phyloP scores from a whole-genome alignment of 768 basidiomycete species.

The Psilocybe cubensis region DNA sequence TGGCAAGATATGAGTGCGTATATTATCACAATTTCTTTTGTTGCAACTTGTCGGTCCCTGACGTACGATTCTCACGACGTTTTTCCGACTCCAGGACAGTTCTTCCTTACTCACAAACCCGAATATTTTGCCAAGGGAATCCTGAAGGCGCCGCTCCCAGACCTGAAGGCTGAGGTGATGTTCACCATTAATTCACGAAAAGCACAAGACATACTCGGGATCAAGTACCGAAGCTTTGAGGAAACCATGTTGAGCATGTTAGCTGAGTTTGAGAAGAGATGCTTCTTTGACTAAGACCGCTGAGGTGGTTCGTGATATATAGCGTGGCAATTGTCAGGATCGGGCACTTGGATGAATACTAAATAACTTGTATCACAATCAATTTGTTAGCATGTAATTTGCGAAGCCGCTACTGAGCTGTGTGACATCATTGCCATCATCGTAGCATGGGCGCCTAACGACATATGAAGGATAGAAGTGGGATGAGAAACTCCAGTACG shows the following conservation, averaged over 20 bases:
- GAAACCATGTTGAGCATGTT: background rate
- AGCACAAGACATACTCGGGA: background rate
- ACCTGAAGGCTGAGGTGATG: background rate
- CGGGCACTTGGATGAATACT: too few relatives aligned
- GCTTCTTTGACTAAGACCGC: too few relatives aligned
- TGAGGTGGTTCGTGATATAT: too few relatives aligned
- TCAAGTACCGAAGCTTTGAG: background rate
- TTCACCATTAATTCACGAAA: background rate
- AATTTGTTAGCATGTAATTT: too few relatives aligned
- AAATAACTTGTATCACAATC: too few relatives aligned
- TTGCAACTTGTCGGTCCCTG: background rate
- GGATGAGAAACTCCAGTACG: too few relatives aligned
- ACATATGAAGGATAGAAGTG: too few relatives aligned
- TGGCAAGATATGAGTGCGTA: conserved; percentile 12
- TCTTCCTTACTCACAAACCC: background rate
- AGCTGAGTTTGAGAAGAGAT: background rate
- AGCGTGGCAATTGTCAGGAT: too few relatives aligned
- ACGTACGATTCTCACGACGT: background rate
- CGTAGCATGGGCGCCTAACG: too few relatives aligned
- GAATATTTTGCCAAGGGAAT: background rate
- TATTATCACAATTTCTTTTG: too few relatives aligned
- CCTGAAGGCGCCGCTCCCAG: background rate
- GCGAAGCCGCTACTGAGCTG: too few relatives aligned
- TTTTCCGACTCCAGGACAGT: background rate
- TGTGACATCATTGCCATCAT: too few relatives aligned